Evolutionary conservation across 2,329 filamentous ascomycete species (phyloP), one percentile per base, ranked within the genome.

Genomic region (Helminthosporium solani): DNA sequence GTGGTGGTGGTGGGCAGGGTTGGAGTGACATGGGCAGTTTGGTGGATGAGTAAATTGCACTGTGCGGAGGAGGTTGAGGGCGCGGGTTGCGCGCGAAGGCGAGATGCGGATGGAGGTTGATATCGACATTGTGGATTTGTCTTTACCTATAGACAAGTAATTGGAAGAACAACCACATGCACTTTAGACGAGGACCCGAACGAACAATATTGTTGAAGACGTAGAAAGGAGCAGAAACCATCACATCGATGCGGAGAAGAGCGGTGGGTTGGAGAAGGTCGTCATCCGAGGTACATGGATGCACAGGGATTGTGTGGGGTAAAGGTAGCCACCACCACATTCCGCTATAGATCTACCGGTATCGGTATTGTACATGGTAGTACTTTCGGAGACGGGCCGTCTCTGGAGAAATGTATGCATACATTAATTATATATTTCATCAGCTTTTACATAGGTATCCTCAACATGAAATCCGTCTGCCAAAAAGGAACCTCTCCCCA

Each of bases 21-120:
- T 96, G 34, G 88, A 87, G 68, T 99, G 94, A 71, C 94, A 97
- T 1, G 94, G 94, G 70, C 94, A 97, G 6, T 92, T 92, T 5
- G 90, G 90, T 47, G 89, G 90, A 67, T 94, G 92, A 1, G 86
- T 87, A 69, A 86, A 95, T 70, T 95, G 92, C 44, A 99, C 84
- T n/a, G 92, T 91, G 44, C 88, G 85, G 40, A 97, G 84, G 40
- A 92, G 79, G 57, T 80, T 88, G 48, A 84, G 74, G 14, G 88
- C 88, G 56, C 85, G 78, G 37, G 79, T 76, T 34, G 76, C 76
- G 44, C 73, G 70, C 2, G 75, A 71, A 21, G 75, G 75, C 39
- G 58, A 52, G 47, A 67, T 65, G 8, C 65, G 64, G 8, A 68
- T 56, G 3, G 63, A 58, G 40, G 56, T 42, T 6, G 57, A 52